Evolutionary conservation across 495 filamentous ascomycete species (phyloP).

Genomic region (Geopyxis carbonaria): DNA sequence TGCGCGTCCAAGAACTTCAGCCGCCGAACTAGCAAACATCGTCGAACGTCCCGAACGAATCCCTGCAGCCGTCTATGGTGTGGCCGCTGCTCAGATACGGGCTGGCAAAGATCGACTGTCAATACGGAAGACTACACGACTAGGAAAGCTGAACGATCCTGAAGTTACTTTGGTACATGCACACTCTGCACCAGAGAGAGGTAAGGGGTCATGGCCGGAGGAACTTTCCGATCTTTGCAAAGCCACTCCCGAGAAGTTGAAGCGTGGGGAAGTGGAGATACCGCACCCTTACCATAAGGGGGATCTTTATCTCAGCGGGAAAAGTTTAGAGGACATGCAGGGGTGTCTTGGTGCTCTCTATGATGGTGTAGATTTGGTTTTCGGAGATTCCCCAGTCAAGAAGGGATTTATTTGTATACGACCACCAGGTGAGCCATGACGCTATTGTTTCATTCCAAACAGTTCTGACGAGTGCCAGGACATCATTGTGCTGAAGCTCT

Average conservation of each 20-base stretch:
- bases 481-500: conserved; percentile 81
- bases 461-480: conserved; percentile 35
- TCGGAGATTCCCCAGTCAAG: conserved; percentile 29
- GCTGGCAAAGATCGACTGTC: conserved; percentile 46
- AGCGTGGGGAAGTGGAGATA: conserved; percentile 26
- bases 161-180: conserved; percentile 35
- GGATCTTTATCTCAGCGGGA: conserved; percentile 37
- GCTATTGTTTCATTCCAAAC: neutral
- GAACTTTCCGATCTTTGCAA: conserved; percentile 41
- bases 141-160: conserved; percentile 19
- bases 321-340: conserved; percentile 72
- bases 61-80: conserved; percentile 61
- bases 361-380: conserved; percentile 78
- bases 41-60: conserved; percentile 88
- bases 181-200: conserved; percentile 29
- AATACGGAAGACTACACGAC: conserved; percentile 17
- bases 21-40: conserved; percentile 48
- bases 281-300: conserved; percentile 19
- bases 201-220: conserved; percentile 29
- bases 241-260: conserved; percentile 45
- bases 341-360: conserved; percentile 79
- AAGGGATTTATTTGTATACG: conserved; percentile 51
- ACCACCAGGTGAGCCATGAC: conserved; percentile 21
- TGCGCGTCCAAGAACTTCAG: conserved; percentile 58
- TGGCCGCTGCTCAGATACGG: conserved; percentile 74